Percentiles rank a stretch among this genome's conserved stretches.
Conservation (phyloP, 1,139 yeast species). For the Starmera stellimalicola region DNA sequence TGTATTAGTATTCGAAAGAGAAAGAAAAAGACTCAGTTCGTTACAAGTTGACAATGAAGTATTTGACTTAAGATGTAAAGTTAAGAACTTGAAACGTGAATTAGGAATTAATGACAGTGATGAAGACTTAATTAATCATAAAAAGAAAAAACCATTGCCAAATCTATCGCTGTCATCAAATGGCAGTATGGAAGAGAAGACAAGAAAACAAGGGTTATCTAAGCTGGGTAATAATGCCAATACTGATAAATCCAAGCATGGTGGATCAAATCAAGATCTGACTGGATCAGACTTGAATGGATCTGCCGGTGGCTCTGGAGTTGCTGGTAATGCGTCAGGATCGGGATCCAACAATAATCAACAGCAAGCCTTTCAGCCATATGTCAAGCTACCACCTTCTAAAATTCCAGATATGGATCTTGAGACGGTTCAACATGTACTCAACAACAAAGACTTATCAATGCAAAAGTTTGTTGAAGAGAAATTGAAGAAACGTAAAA, state of each 20-base stretch:
- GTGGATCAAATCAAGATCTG: constrained; percentile 8
- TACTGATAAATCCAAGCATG: constrained; percentile 13
- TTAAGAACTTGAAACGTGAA: constrained; percentile 65
- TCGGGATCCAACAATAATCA: constrained; percentile 5
- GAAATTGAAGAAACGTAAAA: constrained; percentile 64
- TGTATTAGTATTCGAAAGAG: constrained; percentile 66
- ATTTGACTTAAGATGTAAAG: constrained; percentile 61
- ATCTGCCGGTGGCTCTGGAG: not conserved
- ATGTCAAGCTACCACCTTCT: constrained; percentile 80
- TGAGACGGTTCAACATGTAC: constrained; percentile 68
- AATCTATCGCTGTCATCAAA: constrained; percentile 7
- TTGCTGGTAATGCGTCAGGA: not conserved
- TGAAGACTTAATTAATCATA: constrained; percentile 71
- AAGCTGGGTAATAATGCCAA: constrained; percentile 17
- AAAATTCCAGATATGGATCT: constrained; percentile 90
- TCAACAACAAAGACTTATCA: constrained; percentile 68
- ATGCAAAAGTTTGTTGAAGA: constrained; percentile 77
- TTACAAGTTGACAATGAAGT: constrained; percentile 52
- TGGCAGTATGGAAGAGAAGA: constrained; percentile 22
- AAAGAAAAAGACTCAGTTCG: constrained; percentile 47
- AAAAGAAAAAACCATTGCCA: constrained; percentile 48
- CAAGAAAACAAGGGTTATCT: constrained; percentile 14
- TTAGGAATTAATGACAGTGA: constrained; percentile 80
- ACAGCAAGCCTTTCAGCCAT: constrained; percentile 47
- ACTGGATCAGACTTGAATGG: constrained; percentile 12